Conservation (phyloP, 2,329 filamentous ascomycete genomes). For the Stemphylium lycopersici region DNA sequence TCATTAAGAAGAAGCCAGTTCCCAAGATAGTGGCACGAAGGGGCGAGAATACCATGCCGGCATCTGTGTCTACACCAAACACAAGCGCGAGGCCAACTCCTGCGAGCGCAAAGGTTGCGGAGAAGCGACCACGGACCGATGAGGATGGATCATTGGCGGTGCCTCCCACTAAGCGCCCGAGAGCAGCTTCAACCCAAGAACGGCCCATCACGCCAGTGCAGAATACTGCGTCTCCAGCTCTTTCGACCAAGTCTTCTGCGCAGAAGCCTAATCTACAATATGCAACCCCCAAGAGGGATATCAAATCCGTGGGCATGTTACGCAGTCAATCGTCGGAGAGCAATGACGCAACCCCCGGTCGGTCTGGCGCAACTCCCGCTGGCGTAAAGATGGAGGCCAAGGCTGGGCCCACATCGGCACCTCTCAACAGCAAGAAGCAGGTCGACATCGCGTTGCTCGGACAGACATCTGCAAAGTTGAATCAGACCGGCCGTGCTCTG, state of each 20-base stretch:
- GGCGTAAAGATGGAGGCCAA: constrained; percentile 32
- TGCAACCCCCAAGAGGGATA: constrained; percentile 46
- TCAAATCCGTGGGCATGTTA: constrained; percentile 44
- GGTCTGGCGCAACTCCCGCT: constrained; percentile 39
- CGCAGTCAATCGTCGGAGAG: constrained; percentile 45
- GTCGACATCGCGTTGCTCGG: constrained; percentile 47
- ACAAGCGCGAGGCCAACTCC: constrained; percentile 16
- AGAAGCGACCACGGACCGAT: constrained; percentile 45
- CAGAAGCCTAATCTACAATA: constrained; percentile 40
- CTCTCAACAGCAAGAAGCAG: constrained; percentile 39
- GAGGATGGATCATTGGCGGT: constrained; percentile 35
- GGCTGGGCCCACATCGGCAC: constrained; percentile 37
- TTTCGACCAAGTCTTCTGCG: constrained; percentile 36
- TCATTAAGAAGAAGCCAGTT: constrained; percentile 34
- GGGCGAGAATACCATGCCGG: constrained; percentile 25
- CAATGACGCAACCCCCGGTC: constrained; percentile 44
- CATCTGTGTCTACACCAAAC: constrained; percentile 13
- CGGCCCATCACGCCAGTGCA: constrained; percentile 41
- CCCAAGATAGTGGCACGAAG: constrained; percentile 37
- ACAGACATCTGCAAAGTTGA: constrained; percentile 48
- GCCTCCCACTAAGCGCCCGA: constrained; percentile 42
- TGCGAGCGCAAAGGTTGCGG: constrained; percentile 25
- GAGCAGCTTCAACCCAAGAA: constrained; percentile 37
- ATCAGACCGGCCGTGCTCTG: constrained; percentile 52
- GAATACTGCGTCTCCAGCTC: constrained; percentile 37